These are phyloP conservation scores for Coemansia sp. DNA, from an alignment of 192 early-diverging fungal genomes.

Conservation along the genomic window DNA sequence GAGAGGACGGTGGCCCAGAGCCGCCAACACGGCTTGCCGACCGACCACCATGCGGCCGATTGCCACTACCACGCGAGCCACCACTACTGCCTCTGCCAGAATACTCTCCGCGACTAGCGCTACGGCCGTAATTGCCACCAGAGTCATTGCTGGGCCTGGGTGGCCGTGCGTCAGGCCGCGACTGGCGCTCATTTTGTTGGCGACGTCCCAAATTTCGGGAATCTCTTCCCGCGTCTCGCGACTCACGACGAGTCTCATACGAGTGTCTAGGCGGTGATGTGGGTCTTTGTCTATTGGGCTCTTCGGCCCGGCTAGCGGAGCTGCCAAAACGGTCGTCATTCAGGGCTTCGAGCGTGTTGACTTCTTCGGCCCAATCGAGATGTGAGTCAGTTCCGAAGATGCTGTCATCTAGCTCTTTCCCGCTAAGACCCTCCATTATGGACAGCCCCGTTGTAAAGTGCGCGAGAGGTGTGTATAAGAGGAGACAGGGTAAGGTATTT, in stretches of 20 bases:
- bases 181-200: constrained; percentile 8
- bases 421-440: constrained; percentile 39
- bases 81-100: constrained; percentile 8
- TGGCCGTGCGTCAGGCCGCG: constrained; percentile 6
- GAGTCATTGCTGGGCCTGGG: constrained; percentile 6
- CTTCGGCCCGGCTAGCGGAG: constrained; percentile 5
- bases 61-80: constrained; percentile 4
- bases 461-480: not conserved
- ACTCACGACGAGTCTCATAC: not conserved
- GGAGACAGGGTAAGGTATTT: not conserved
- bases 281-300: constrained; percentile 9
- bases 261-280: constrained; percentile 13
- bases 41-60: constrained; percentile 19
- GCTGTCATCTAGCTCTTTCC: constrained; percentile 51
- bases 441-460: not conserved
- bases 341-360: constrained; percentile 23
- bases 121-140: not conserved
- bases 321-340: constrained; percentile 12
- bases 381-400: constrained; percentile 43
- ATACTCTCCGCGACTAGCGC: constrained; percentile 5
- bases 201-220: not conserved
- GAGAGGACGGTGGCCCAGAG: not conserved
- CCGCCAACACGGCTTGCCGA: constrained; percentile 32
- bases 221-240: constrained; percentile 13
- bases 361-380: constrained; percentile 54